Base-by-base conservation (phyloP, 2,329 filamentous ascomycete genomes). In the Aspergillus melleus region DNA sequence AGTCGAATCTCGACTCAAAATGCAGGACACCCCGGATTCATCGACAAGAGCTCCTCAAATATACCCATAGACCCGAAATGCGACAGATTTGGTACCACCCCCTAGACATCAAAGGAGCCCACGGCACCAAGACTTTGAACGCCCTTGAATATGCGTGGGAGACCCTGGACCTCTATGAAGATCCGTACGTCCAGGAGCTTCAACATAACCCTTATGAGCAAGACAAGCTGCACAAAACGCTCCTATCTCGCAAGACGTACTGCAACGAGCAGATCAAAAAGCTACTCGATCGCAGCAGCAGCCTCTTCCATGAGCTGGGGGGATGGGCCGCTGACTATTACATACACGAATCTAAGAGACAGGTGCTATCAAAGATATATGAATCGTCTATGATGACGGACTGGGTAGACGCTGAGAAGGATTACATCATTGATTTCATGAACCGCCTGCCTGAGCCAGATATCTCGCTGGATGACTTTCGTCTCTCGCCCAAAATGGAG, bases 321-420 rank as follows among this genome's bases (percentile, higher is more conserved):
- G 64, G 79, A 1, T 93, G 89, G 88, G 88, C 88, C 1, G 83
- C 84, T 0, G 87, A 92, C 52, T 83, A 82, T 53, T 92, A 88
- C 68, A 83, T 92, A 24, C 74, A 74, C 54, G 77, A 77, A 42
- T 81, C 82, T 3, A 76, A 86, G 10, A 72, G 69, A 51, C 74
- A 74, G 51, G 68, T 79, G 11, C 65, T 50, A 10, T 55, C 54
- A 14, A 64, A 61, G 2, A 54, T 65, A 12, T 50, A 66, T 6
- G 62, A 70, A 19, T 57, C 49, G 75, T 78, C 55, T 54, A 58
- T 70, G 54, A 68, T 79, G n/a, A 72, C 79, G 22, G 71, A 73
- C 0, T 83, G 81, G 77, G 75, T 78, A 2, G 77, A 79, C 0
- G 86, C 89, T 57, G 84, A 83, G 56, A 71, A 71, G 10, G 50